These are phyloP conservation scores for Talaromyces nanjingensis DNA, from an alignment of 495 filamentous ascomycete species.

Conservation along the genomic window DNA sequence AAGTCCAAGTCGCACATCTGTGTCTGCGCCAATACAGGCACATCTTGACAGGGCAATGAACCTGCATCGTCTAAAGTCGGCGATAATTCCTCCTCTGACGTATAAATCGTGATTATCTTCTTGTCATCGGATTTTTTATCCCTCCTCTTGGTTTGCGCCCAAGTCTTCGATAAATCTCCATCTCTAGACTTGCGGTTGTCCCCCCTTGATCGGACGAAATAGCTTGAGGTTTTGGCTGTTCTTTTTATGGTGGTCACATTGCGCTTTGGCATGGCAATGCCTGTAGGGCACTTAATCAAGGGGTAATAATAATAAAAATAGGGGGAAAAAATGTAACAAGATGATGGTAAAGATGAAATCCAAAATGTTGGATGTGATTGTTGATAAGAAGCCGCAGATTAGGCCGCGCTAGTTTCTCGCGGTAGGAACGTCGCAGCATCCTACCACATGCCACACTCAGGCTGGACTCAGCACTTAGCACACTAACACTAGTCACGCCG, in stretches of 20 bases:
- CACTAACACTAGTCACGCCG: neutral
- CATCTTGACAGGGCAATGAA: neutral
- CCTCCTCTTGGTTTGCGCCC: neutral
- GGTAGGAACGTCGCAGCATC: too few species aligned
- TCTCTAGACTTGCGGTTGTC: neutral
- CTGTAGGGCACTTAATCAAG: neutral
- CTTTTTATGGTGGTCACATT: neutral
- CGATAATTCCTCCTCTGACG: neutral
- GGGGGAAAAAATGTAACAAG: neutral
- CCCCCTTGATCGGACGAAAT: neutral
- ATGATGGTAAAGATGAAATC: neutral
- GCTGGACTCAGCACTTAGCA: neutral
- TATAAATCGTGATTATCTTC: neutral
- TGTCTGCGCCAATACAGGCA: neutral
- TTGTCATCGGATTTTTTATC: neutral
- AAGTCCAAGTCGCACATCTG: neutral
- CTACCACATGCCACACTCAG: neutral
- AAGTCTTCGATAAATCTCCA: neutral
- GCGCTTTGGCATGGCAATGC: neutral
- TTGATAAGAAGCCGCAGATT: neutral
- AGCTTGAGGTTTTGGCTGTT: slow-evolving; percentile 6
- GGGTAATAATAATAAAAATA: neutral
- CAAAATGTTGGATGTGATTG: neutral
- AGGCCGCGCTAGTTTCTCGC: neutral
- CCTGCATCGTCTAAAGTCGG: neutral